Base-by-base conservation (phyloP, 306 rosid genomes). In the Alnus glutinosa region DNA sequence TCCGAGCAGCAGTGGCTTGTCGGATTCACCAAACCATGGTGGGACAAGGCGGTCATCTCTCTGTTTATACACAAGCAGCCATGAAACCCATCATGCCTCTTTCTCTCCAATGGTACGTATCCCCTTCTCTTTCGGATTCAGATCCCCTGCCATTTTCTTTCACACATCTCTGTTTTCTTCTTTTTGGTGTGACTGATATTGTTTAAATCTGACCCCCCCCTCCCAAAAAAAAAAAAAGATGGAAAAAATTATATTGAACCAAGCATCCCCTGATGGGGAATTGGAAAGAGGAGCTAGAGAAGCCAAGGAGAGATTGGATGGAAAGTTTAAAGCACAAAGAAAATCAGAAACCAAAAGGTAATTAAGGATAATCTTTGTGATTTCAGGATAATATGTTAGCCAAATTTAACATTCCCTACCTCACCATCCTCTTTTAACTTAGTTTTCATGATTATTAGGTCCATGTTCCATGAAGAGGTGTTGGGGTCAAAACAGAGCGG, bases 281-380 rank as follows among this genome's bases (percentile, higher is more conserved):
- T 85, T 91, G 80, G 92, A 81, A 5, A 88, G 72, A 58, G 88
- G 66, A 63, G 98, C 92, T 42, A 88, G 88, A 86, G 91, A 86
- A 78, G 97, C 97, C 68, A 93, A 85, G 76, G 90, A 80, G 48
- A 88, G 98, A 82, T 82, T 93, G 59, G 93, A 93, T 86, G 89
- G 83, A 58, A 93, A 87, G 85, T 72, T 93, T 46, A 85, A 82
- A 82, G 18, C 81, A 63, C 88, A 74, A 46, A 84, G 83, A 81
- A 86, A 81, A 81, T 74, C 89, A 30, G 76, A 85, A 62, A 75
- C 75, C 76, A 74, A 55, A 73, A 86, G 94, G 94, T 76, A 23
- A 23, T 23, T 23, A 0, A 74, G 10, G 10, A 10, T 49, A 44
- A 44, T 18, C 6, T 4, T 18, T 4, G 0, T n/a, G 63, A 34